phyloP scores from a whole-genome alignment of 495 filamentous ascomycete genomes.

The Podospora bellae-mahoneyi region DNA sequence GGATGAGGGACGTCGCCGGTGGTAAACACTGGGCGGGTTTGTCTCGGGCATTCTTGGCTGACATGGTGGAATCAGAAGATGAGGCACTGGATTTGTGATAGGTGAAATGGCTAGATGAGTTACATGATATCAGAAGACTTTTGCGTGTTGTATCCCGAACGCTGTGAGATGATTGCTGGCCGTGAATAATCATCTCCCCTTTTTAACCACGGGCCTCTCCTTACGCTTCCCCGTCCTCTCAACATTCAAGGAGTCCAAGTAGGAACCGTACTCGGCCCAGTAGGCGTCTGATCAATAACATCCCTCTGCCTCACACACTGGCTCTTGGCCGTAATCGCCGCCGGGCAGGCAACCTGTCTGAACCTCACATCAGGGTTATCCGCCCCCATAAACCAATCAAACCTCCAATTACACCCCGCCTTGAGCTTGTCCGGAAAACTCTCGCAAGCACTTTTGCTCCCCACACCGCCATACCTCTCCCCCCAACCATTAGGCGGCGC shows the following conservation, averaged over 20 bases:
- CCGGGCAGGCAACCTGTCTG: slow-evolving; percentile 53
- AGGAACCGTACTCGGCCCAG: slow-evolving; percentile 5
- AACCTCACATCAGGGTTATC: slow-evolving; percentile 53
- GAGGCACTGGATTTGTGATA: background rate
- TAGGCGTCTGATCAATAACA: slow-evolving; percentile 37
- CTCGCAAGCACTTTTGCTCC: slow-evolving; percentile 50
- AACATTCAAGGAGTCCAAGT: slow-evolving; percentile 3
- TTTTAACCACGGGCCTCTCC: too few species aligned
- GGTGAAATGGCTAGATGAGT: background rate
- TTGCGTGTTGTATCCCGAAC: too few species aligned
- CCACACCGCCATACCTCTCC: slow-evolving; percentile 59
- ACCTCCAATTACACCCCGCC: slow-evolving; percentile 65
- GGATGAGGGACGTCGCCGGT: slow-evolving; percentile 12
- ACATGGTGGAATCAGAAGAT: background rate
- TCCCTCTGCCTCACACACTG: slow-evolving; percentile 35
- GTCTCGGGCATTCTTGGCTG: background rate
- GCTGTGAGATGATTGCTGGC: too few species aligned
- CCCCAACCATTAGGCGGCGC: slow-evolving; percentile 59
- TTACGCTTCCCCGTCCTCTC: too few species aligned
- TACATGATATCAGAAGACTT: too few species aligned
- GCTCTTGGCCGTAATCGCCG: slow-evolving; percentile 54
- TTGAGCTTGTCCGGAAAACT: slow-evolving; percentile 55
- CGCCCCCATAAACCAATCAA: slow-evolving; percentile 61
- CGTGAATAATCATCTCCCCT: too few species aligned
- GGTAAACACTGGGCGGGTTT: background rate